These are phyloP conservation scores for Pichia sp. DNA, from an alignment of 1,139 yeast genomes.

Conservation along the genomic window DNA sequence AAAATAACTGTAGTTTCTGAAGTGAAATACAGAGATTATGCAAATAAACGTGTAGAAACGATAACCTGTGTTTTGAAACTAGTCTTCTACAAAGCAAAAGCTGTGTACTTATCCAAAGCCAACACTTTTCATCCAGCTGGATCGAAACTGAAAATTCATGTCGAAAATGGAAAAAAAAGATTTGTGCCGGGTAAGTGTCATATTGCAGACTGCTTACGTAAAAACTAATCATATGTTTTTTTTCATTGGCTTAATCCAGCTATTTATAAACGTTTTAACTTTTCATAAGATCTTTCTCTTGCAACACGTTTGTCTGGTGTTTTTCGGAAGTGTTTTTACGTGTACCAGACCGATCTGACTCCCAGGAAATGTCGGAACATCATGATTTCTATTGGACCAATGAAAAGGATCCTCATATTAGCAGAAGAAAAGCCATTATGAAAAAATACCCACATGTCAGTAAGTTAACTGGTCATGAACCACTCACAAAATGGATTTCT, in stretches of 20 bases:
- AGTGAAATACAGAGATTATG: background rate
- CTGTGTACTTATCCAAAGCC: too few species aligned
- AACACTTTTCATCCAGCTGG: background rate
- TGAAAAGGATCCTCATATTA: slow-evolving; percentile 73
- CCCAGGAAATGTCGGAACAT: slow-evolving; percentile 19
- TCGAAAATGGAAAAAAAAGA: background rate
- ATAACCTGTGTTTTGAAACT: background rate
- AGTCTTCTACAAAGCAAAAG: background rate
- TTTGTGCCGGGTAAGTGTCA: background rate
- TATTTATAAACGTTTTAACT: too few species aligned
- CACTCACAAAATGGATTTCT: slow-evolving; percentile 73
- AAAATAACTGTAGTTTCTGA: background rate
- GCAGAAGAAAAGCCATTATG: slow-evolving; percentile 66
- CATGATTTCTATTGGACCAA: slow-evolving; percentile 78
- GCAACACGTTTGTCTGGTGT: background rate
- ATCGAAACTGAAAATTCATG: background rate
- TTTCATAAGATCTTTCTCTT: background rate
- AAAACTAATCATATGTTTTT: background rate
- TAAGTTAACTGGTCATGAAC: slow-evolving; percentile 81
- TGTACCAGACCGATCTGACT: slow-evolving; percentile 1
- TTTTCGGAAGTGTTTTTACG: background rate
- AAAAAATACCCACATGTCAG: slow-evolving; percentile 72
- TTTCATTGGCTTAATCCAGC: too few species aligned
- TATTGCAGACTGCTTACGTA: background rate
- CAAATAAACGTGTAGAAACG: background rate